phyloP scores from a whole-genome alignment of 2,329 filamentous ascomycete genomes.

The Xylariaceae sp. region DNA sequence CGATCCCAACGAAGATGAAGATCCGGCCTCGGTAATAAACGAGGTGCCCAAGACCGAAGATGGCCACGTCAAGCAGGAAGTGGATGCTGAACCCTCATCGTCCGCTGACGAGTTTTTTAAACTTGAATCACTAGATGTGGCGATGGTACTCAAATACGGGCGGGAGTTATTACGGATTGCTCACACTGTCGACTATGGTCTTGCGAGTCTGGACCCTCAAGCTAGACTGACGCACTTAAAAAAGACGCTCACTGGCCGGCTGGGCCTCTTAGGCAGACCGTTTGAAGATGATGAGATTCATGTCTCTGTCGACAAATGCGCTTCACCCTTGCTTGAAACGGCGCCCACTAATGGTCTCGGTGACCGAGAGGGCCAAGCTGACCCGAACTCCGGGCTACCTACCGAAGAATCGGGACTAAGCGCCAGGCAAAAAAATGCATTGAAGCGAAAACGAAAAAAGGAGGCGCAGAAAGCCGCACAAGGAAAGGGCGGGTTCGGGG shows the following conservation, averaged over 20 bases:
- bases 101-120: constrained; percentile 59
- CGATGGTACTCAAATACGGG: constrained; percentile 73
- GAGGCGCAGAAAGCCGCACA: constrained; percentile 79
- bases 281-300: constrained; percentile 76
- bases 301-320: constrained; percentile 54
- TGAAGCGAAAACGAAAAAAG: constrained; percentile 90
- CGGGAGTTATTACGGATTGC: constrained; percentile 80
- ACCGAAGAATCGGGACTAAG: constrained; percentile 70
- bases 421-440: constrained; percentile 86
- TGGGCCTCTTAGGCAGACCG: constrained; percentile 79
- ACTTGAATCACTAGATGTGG: constrained; percentile 70
- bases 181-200: constrained; percentile 69
- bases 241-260: constrained; percentile 73
- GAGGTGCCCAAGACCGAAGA: constrained; percentile 39
- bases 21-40: constrained; percentile 38
- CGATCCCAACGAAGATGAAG: constrained; percentile 78
- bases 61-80: constrained; percentile 54
- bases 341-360: constrained; percentile 29
- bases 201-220: constrained; percentile 75
- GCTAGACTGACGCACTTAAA: constrained; percentile 81
- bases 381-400: constrained; percentile 35
- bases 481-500: constrained; percentile 83
- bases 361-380: constrained; percentile 35
- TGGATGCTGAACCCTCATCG: constrained; percentile 46
- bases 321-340: constrained; percentile 42